Evolutionary conservation across 345 rosid genomes (phyloP), one percentile per base, ranked within the genome.

Genomic region (Eucalyptus brandiana): DNA sequence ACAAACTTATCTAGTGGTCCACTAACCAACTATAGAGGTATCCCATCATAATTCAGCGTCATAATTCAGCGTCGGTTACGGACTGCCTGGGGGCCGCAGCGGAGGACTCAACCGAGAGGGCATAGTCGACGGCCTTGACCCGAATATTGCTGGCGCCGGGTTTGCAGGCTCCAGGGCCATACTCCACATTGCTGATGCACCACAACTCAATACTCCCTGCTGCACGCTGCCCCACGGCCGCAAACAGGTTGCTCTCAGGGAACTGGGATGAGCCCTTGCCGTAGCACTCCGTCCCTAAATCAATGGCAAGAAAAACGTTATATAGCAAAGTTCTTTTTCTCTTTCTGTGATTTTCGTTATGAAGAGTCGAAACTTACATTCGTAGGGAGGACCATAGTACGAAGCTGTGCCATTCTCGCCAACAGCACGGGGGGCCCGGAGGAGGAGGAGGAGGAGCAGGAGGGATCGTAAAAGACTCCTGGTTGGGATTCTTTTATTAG

Each of bases 201-300:
- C 13, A 0, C 50, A 48, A 1, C 50, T 48, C 50, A n/a, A 1
- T 48, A 48, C 50, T 48, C 50, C 50, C 50, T 48, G 50, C 50
- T 15, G 5, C 50, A 48, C 5, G 50, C 50, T 1, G 50, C 50
- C 50, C 50, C 50, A 13, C 15, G 30, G 97, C 94, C 17, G 90
- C 94, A 13, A 95, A 94, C 87, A 95, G 23, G 53, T 94, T 93
- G 89, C 90, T 93, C 13, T 91, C 88, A 6, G 97, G 96, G 48
- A 94, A 95, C 93, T 94, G 92, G 5, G 90, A 81, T 21, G 90
- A 89, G 40, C 93, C 95, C 42, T 83, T 80, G 3, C 90, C 92
- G 67, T 87, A 88, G 72, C 96, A 95, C 16, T 89, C 72, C 21
- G 94, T 94, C 6, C 95, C 97, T 94, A 53, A 18, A 26, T 15